phyloP scores from a whole-genome alignment of 2,329 filamentous ascomycete genomes.

The Rosellinia necatrix region DNA sequence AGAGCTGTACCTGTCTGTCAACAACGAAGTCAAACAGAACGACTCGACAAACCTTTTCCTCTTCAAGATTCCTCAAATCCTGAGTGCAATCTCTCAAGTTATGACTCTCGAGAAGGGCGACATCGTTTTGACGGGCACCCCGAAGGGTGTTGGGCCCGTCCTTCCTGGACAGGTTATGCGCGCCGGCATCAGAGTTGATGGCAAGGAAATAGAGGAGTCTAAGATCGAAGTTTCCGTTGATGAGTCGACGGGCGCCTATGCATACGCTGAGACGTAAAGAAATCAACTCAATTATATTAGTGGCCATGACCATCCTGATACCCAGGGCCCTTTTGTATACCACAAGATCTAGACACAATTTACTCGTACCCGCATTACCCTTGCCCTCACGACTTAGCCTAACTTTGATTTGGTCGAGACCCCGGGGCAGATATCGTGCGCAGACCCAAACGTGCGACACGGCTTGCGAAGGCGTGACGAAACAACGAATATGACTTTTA shows the following conservation, averaged over 20 bases:
- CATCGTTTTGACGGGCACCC: conserved; percentile 93
- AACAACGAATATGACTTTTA: neutral
- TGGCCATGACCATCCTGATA: too few relatives aligned
- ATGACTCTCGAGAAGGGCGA: conserved; percentile 94
- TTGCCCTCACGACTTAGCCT: neutral
- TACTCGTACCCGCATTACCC: neutral
- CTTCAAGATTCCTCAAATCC: conserved; percentile 82
- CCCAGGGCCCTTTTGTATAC: neutral
- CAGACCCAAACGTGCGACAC: neutral
- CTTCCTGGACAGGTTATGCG: conserved; percentile 85
- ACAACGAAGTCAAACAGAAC: conserved; percentile 75
- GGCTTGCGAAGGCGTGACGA: too few relatives aligned
- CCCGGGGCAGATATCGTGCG: neutral
- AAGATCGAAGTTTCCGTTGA: conserved; percentile 82
- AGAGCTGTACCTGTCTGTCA: conserved; percentile 84
- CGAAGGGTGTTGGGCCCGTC: conserved; percentile 90
- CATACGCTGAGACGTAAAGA: conserved; percentile 71
- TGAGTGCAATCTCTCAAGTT: conserved; percentile 91
- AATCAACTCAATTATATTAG: too few relatives aligned
- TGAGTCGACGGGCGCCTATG: conserved; percentile 77
- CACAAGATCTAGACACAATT: neutral
- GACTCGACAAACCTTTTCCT: conserved; percentile 96
- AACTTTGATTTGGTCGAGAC: too few relatives aligned
- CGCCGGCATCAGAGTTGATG: conserved; percentile 78
- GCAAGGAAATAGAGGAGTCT: conserved; percentile 83